Evolutionary conservation across 1,284 basidiomycete species (phyloP).

Genomic region (Mycena citricolor): DNA sequence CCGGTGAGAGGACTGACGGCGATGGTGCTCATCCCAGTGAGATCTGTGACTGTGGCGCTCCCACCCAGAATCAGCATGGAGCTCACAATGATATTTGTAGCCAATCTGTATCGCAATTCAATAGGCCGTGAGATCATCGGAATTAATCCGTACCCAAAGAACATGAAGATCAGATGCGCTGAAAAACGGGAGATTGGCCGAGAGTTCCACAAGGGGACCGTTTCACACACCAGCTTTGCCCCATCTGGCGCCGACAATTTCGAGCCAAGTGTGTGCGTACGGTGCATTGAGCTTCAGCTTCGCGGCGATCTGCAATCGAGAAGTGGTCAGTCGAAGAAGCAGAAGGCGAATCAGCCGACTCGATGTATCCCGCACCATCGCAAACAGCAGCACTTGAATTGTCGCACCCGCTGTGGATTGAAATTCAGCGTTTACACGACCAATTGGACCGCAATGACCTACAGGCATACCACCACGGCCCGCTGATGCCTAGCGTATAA

Average conservation of each 20-base stretch:
- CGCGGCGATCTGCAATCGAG: constrained; percentile 52
- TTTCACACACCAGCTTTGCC: constrained; percentile 45
- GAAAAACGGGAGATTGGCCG: constrained; percentile 10
- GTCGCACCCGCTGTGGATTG: constrained; percentile 51
- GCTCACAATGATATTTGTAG: constrained; percentile 79
- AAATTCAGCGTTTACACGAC: no score
- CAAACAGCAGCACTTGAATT: constrained; percentile 73
- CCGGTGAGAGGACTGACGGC: constrained; percentile 41
- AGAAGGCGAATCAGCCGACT: no score
- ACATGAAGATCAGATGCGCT: constrained; percentile 77
- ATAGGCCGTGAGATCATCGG: background rate
- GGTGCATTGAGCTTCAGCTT: constrained; percentile 75
- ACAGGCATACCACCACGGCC: constrained; percentile 71
- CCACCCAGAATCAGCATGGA: constrained; percentile 64
- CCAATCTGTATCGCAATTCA: constrained; percentile 39
- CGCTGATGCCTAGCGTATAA: constrained; percentile 48
- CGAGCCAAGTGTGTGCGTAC: constrained; percentile 58
- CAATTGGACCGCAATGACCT: no score
- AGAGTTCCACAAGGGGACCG: background rate
- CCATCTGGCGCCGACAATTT: constrained; percentile 67
- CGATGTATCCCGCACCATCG: constrained; percentile 50
- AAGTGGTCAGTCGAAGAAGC: constrained; percentile 2
- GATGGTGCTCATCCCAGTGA: constrained; percentile 83
- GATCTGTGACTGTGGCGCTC: constrained; percentile 72
- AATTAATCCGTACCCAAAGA: constrained; percentile 53